phyloP scores from a whole-genome alignment of 257 asterid species.

The Rhazya stricta region DNA sequence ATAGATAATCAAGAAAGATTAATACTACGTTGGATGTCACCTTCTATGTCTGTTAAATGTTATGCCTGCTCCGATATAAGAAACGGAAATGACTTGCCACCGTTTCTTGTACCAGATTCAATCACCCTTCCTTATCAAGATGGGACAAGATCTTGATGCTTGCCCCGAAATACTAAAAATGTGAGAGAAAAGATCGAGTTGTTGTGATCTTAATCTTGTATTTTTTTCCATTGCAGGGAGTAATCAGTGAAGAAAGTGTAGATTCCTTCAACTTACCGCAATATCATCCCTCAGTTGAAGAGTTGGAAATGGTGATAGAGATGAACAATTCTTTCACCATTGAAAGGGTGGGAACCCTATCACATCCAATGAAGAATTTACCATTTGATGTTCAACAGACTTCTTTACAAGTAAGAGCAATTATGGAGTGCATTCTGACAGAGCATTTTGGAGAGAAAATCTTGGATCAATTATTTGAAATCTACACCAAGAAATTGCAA shows the following conservation, averaged over 20 bases:
- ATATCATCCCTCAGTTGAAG: constrained; percentile 20
- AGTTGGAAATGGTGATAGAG: constrained; percentile 17
- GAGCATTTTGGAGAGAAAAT: constrained; percentile 12
- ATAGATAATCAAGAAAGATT: no score
- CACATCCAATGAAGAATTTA: constrained; percentile 15
- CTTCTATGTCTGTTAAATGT: no score
- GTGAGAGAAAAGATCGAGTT: no score
- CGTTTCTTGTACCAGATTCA: no score
- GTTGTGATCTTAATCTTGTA: no score
- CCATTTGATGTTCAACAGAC: constrained; percentile 9
- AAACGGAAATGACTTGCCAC: no score
- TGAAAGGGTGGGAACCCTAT: constrained; percentile 11
- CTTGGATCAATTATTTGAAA: constrained; percentile 12
- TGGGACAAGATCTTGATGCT: no score
- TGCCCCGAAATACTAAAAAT: no score
- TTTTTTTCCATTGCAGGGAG: constrained; percentile 6
- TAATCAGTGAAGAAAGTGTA: constrained; percentile 19
- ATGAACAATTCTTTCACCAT: constrained; percentile 9
- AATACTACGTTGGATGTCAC: no score
- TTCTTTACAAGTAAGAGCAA: constrained; percentile 4
- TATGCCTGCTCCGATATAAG: no score
- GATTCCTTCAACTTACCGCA: constrained; percentile 21
- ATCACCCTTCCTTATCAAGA: no score
- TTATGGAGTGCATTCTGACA: constrained; percentile 14
- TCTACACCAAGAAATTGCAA: constrained; percentile 16